phyloP scores from a whole-genome alignment of 176 grass and related monocot species.

The Pontederia crassipes region DNA sequence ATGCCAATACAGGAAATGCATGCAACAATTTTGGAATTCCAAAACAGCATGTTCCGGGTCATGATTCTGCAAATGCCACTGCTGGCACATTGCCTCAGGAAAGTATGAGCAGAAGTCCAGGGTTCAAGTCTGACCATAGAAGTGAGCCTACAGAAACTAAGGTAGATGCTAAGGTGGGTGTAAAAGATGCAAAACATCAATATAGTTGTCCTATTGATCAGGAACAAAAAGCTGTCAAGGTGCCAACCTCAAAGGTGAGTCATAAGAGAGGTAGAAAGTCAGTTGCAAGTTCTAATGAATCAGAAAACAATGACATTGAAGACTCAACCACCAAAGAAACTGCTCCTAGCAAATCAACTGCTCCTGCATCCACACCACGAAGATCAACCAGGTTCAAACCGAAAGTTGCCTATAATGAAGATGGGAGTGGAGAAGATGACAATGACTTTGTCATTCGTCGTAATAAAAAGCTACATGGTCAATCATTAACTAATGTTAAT shows the following conservation, averaged over 20 bases:
- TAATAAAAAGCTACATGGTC: background rate
- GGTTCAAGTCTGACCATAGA: background rate
- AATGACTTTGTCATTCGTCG: background rate
- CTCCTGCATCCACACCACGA: constrained; percentile 23
- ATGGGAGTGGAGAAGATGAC: constrained; percentile 14
- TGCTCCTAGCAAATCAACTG: constrained; percentile 14
- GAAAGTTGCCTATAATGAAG: constrained; percentile 61
- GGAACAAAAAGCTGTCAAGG: constrained; percentile 13
- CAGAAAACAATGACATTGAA: constrained; percentile 24
- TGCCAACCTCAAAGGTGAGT: constrained; percentile 9
- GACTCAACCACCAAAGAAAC: constrained; percentile 20
- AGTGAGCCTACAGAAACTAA: background rate
- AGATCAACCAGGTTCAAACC: constrained; percentile 62
- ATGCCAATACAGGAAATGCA: constrained; percentile 18
- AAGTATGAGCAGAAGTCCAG: background rate
- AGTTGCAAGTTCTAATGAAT: constrained; percentile 27
- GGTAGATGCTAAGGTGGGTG: background rate
- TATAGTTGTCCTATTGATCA: background rate
- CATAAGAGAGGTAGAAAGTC: constrained; percentile 40
- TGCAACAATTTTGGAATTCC: constrained; percentile 30
- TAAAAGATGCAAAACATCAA: background rate
- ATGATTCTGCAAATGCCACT: constrained; percentile 16
- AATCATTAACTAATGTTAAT: background rate
- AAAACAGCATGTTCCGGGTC: constrained; percentile 18
- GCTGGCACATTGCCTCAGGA: background rate